These are phyloP conservation scores for Cystofilobasidium ferigula DNA, from an alignment of 768 basidiomycete genomes.

Conservation along the genomic window DNA sequence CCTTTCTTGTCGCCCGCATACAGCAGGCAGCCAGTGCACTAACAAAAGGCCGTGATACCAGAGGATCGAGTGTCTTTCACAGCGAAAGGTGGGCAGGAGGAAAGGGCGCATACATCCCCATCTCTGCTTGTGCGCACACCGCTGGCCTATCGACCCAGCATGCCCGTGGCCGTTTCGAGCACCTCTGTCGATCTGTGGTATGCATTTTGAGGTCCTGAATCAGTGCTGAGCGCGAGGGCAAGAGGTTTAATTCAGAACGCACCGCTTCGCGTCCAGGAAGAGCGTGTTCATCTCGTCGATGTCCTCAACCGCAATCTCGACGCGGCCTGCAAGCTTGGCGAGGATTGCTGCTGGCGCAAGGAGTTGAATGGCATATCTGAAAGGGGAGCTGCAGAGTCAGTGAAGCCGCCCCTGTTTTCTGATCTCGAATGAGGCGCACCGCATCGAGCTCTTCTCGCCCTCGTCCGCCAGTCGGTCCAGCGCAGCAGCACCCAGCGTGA, in stretches of 20 bases:
- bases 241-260: neutral
- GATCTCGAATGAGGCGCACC: slow-evolving; percentile 43
- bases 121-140: neutral
- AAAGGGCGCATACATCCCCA: neutral
- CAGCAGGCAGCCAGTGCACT: too few species aligned
- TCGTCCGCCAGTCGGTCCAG: slow-evolving; percentile 69
- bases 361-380: slow-evolving; percentile 74
- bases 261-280: slow-evolving; percentile 77
- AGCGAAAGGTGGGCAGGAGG: neutral
- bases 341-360: slow-evolving; percentile 84
- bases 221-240: neutral
- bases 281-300: slow-evolving; percentile 86
- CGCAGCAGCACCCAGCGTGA: slow-evolving; percentile 63
- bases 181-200: slow-evolving; percentile 21
- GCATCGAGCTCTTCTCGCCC: slow-evolving; percentile 68
- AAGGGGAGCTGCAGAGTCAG: neutral
- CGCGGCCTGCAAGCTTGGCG: slow-evolving; percentile 61
- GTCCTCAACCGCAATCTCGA: slow-evolving; percentile 75
- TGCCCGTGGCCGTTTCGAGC: slow-evolving; percentile 13
- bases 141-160: slow-evolving; percentile 22
- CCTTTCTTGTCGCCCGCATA: too few species aligned
- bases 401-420: neutral
- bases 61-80: too few species aligned
- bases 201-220: neutral
- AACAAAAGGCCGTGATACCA: too few species aligned